A percentile compares a stretch with the other conserved stretches of the same genome.
Evolutionary conservation across 164 flowering plant genomes (phyloP).

Genomic region (Vitis riparia): DNA sequence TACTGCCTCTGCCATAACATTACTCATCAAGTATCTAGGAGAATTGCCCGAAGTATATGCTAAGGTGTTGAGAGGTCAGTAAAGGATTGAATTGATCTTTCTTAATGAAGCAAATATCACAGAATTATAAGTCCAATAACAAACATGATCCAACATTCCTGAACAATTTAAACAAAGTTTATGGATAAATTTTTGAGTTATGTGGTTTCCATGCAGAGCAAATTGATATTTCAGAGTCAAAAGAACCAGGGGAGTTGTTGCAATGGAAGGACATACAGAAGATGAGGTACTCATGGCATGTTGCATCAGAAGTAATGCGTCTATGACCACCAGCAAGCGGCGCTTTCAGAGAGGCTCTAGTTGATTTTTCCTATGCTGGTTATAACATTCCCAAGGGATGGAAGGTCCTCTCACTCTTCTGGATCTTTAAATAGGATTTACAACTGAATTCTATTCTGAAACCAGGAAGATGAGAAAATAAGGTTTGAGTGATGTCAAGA

Average conservation of each 20-base stretch:
- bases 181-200: constrained; percentile 11
- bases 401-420: constrained; percentile 17
- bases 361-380: constrained; percentile 16
- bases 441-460: too few species aligned
- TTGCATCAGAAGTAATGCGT: constrained; percentile 20
- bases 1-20: too few species aligned
- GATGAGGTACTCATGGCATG: constrained; percentile 39
- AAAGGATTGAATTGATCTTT: not conserved
- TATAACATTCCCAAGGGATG: constrained; percentile 37
- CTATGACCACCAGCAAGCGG: too few species aligned
- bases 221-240: constrained; percentile 22
- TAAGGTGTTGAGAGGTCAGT: too few species aligned
- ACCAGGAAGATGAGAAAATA: too few species aligned
- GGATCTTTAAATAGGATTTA: too few species aligned
- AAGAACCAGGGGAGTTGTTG: constrained; percentile 22
- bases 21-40: too few species aligned
- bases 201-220: constrained; percentile 20
- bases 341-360: too few species aligned
- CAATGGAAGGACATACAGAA: constrained; percentile 29
- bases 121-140: constrained; percentile 21
- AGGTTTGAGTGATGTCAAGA: too few species aligned
- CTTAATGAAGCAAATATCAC: constrained; percentile 24
- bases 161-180: constrained; percentile 23
- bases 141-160: constrained; percentile 30
- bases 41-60: too few species aligned